Evolutionary conservation across 176 grass and related monocot genomes (phyloP), one percentile per base, ranked within the genome.

Genomic region (Poa annua): DNA sequence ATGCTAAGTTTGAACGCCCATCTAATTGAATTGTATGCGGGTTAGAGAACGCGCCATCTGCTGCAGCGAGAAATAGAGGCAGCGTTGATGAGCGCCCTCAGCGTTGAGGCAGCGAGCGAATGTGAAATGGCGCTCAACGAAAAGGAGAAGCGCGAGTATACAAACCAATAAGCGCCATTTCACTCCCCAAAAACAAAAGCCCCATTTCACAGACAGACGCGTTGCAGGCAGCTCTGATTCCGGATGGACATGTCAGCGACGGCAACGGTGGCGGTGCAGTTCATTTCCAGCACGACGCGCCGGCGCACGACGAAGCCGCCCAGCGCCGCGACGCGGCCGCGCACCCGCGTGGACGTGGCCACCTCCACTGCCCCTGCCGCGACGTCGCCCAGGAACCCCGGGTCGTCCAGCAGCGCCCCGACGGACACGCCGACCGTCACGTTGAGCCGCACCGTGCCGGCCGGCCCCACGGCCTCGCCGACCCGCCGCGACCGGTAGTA

Each of bases 381-480:
- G 4, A 88, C 60, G 79, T 92, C 89, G 15, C 42, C 54, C 6
- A 67, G 51, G 75, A 97, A 84, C 4, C 36, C 71, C 66, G 80
- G 57, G 76, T 90, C 38, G 1, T 26, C 45, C 7, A 81, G 72
- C 73, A 97, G 66, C 42, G 76, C 63, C 55, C 55, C 82, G 15
- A 87, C 51, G 73, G 87, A 85, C 26, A 97, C 81, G 56, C 61
- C 81, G 68, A 97, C 77, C 69, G 90, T 88, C 83, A 92, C 85
- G 78, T 90, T 92, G 78, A 94, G 26, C 52, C 78, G 71, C 71
- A 85, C 77, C 16, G 84, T 82, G 12, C 94, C 94, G 0, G 80
- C 67, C 0, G 86, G 84, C 4, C 75, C 89, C n/a, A 29, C 41
- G 13, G 85, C 88, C 53, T 81, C 66, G 19, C 92, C 92, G 10